Evolutionary conservation across 345 rosid species (phyloP), one percentile per base, ranked within the genome.

Genomic region (Mangifera indica): DNA sequence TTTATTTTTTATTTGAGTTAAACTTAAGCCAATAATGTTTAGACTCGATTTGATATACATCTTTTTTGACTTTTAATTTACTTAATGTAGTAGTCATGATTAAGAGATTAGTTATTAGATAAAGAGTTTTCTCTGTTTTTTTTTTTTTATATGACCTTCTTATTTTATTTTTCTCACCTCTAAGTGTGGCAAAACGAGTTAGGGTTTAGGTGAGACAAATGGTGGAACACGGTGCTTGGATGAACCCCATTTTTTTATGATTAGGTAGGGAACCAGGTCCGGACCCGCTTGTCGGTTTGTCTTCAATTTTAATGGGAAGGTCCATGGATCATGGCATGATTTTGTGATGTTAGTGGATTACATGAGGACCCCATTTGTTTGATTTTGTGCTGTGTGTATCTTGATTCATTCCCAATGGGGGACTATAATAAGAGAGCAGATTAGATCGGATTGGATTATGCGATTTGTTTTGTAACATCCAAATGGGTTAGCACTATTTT

Each of bases 221-320:
- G 75, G 60, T 53, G 75, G 74, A 79, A 81, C 81, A 73, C 40
- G 61, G 77, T 63, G 82, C 55, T 69, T 68, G 2, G 1, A 71
- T 75, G 87, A 86, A 60, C 26, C 86, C 85, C 78, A 57, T 14
- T 6, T 24, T n/a, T 65, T 80, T 86, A 84, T 85, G 87, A 87
- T 82, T 78, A 72, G 87, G 85, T 74, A 72, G 87, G 85, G 81
- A 82, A 86, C 93, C 79, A 53, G 15, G 10, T 20, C 71, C 71
- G 82, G 91, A 76, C 81, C 69, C 52, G 25, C 76, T 55, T 85
- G 93, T 87, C 88, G 68, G 59, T 70, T 71, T 84, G 88, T 79
- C 90, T 11, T 65, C 74, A 67, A 12, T 59, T 20, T 63, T 71
- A 49, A 66, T 72, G 60, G 85, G 79, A 1, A 45, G 53, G 10